Evolutionary conservation across 768 basidiomycete species (phyloP).

Genomic region (Glaciozyma martinii): DNA sequence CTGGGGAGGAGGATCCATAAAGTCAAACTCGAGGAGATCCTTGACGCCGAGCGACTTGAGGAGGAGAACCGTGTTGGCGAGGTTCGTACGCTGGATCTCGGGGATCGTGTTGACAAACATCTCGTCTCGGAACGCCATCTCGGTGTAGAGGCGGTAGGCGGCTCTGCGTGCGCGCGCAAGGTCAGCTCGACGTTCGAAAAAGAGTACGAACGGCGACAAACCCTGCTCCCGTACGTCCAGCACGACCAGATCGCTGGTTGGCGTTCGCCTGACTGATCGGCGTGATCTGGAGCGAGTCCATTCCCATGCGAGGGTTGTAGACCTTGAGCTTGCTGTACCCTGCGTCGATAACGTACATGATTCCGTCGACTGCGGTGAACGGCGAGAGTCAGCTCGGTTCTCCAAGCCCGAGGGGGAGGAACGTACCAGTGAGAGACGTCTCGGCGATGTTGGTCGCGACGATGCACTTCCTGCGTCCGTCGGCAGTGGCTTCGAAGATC

Average conservation of each 20-base stretch:
- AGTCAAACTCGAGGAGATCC: constrained; percentile 94
- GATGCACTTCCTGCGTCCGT: constrained; percentile 91
- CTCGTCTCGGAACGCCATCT: constrained; percentile 93
- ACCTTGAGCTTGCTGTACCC: constrained; percentile 97
- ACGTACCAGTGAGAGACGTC: constrained; percentile 79
- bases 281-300: constrained; percentile 98
- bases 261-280: constrained; percentile 99
- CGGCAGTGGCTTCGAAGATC: constrained; percentile 87
- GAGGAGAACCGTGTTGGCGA: constrained; percentile 90
- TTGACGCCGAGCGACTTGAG: constrained; percentile 95
- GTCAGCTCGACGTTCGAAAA: not conserved
- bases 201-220: constrained; percentile 41
- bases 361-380: constrained; percentile 75
- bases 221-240: constrained; percentile 93
- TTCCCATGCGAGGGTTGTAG: constrained; percentile 97
- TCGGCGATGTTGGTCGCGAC: constrained; percentile 99
- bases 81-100: constrained; percentile 94
- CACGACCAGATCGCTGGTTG: constrained; percentile 88
- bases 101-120: constrained; percentile 93
- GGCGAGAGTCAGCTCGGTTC: constrained; percentile 14
- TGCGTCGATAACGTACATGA: constrained; percentile 89
- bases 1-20: constrained; percentile 99
- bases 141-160: constrained; percentile 94
- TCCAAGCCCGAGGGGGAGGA: not conserved
- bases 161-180: constrained; percentile 50